Percentiles rank a stretch among this genome's conserved stretches.
Conservation (phyloP, 768 basidiomycete genomes). For the Lentinula lateritia region DNA sequence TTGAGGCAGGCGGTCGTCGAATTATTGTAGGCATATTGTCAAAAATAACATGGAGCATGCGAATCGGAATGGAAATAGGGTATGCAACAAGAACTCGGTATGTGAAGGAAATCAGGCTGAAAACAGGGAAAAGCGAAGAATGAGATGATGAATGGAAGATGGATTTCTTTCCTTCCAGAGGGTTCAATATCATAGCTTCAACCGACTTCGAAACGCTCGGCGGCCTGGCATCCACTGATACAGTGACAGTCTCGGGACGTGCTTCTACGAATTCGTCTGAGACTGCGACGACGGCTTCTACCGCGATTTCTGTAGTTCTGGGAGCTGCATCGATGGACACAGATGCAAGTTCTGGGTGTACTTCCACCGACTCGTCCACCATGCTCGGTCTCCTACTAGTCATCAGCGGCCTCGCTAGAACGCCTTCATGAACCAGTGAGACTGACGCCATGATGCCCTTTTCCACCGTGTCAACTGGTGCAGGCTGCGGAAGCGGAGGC, state of each 20-base stretch:
- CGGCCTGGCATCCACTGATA: constrained; percentile 18
- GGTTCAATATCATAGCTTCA: constrained; percentile 21
- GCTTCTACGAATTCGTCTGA: constrained; percentile 5
- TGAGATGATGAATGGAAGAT: constrained; percentile 14
- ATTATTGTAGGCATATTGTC: constrained; percentile 8
- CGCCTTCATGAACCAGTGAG: constrained; percentile 30
- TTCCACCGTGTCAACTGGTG: constrained; percentile 30
- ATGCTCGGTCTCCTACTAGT: constrained; percentile 25
- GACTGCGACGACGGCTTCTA: constrained; percentile 34
- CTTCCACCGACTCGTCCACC: constrained; percentile 33
- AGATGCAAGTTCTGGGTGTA: constrained; percentile 29
- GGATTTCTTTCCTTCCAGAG: constrained; percentile 9
- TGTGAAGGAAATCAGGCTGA: constrained; percentile 41
- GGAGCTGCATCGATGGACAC: constrained; percentile 52
- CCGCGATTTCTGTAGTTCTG: constrained; percentile 32
- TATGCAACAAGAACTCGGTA: constrained; percentile 42
- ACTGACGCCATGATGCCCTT: constrained; percentile 48
- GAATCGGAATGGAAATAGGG: constrained; percentile 46
- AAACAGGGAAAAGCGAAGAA: constrained; percentile 31
- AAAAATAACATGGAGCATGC: constrained; percentile 22
- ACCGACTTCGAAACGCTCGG: constrained; percentile 22
- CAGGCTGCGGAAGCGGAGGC: constrained; percentile 11
- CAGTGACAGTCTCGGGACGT: background rate
- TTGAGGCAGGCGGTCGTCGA: background rate
- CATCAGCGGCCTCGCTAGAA: constrained; percentile 33